Evolutionary conservation across 176 grass and related monocot genomes (phyloP), one percentile per base, ranked within the genome.

Genomic region (Leersia perrieri): DNA sequence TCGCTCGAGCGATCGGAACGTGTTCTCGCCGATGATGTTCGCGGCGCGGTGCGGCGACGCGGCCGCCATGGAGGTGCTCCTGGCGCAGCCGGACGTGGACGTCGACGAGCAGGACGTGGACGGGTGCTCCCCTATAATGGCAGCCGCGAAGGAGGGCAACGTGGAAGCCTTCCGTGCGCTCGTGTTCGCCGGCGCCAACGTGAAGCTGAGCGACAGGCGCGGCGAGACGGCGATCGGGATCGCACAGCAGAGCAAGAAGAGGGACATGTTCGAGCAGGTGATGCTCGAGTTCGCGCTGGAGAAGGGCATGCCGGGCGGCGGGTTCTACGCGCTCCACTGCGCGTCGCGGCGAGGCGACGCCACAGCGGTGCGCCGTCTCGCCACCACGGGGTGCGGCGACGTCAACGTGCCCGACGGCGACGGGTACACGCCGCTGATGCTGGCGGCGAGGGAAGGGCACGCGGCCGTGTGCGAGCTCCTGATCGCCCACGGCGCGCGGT

Each of bases 231-330:
- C 88, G 0, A 70, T 99, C 0, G 83, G 40, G n/a, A 42, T 95
- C 28, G 90, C 86, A 13, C 92, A 89, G 80, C 86, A 66, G 66
- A 99, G 92, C 87, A 89, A 90, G 83, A 91, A 93, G 67, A 64
- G 88, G 51, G 96, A 99, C 41, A 74, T 93, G 14, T 99, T 99
- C 69, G 96, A 99, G 88, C 96, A 91, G 87, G 88, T 91, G 63
- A 93, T 99, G 96, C 90, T 99, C 16, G 88, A 99, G 45, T 90
- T 95, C 71, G 89, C 87, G 9, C 84, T 99, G 64, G 96, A 99
- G 89, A 95, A 91, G n/a, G 96, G 96, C 70, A 76, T 75, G 47
- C 83, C 92, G n/a, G n/a, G n/a, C 5, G 88, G 90, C 2, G 88
- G 84, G 0, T 95, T 95, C 89, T 91, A 91, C 62, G 96, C 92